phyloP scores from a whole-genome alignment of 73 alveolate genomes.

The Tetrahymena borealis region DNA sequence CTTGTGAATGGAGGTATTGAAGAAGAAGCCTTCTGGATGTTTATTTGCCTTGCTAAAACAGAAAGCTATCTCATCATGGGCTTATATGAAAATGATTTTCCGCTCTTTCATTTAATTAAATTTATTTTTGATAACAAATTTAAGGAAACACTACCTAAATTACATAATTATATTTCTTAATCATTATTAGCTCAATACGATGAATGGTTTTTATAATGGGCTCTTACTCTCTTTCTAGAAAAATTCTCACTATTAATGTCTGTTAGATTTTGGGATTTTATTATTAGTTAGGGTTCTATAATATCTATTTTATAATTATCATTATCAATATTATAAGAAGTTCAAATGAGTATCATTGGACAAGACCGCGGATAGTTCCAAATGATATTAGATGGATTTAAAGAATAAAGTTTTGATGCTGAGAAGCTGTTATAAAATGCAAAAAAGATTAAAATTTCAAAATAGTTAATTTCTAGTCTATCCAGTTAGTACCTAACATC shows the following conservation, averaged over 20 bases:
- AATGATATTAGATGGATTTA: background rate
- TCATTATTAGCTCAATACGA: background rate
- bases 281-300: background rate
- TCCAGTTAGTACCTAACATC: background rate
- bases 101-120: background rate
- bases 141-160: background rate
- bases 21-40: slow-evolving; percentile 54
- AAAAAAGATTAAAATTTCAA: background rate
- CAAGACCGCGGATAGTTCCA: background rate
- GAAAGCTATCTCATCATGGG: background rate
- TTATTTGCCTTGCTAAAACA: slow-evolving; percentile 12
- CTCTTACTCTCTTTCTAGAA: background rate
- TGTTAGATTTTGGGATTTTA: background rate
- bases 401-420: background rate
- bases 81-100: background rate
- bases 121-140: background rate
- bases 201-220: background rate
- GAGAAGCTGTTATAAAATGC: background rate
- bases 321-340: background rate
- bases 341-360: background rate
- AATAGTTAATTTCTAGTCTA: background rate
- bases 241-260: background rate
- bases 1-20: slow-evolving; percentile 45
- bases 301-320: background rate
- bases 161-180: background rate